These are phyloP conservation scores for Thermothelomyces thermophilus DNA, from an alignment of 2,329 filamentous ascomycete species.

Conservation along the genomic window DNA sequence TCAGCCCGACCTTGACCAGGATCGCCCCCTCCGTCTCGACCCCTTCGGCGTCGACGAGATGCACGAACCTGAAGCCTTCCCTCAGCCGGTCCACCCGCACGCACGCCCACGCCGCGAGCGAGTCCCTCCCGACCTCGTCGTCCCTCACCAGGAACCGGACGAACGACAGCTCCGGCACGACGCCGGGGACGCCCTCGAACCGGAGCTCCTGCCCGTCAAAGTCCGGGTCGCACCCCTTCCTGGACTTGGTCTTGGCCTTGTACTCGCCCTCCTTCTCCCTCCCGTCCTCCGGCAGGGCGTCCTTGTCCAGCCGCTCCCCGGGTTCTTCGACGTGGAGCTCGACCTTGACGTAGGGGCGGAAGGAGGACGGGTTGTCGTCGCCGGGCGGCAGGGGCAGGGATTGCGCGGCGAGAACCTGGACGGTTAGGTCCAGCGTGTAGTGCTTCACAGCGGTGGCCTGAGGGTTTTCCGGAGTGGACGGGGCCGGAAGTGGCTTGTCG, in stretches of 20 bases:
- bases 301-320: slow-evolving; percentile 38
- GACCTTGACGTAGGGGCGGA: slow-evolving; percentile 76
- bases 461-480: not conserved
- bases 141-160: slow-evolving; percentile 82
- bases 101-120: slow-evolving; percentile 81
- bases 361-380: slow-evolving; percentile 46
- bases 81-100: slow-evolving; percentile 75
- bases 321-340: slow-evolving; percentile 76
- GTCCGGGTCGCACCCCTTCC: slow-evolving; percentile 55
- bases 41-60: slow-evolving; percentile 61
- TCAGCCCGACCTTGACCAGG: slow-evolving; percentile 67
- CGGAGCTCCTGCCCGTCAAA: slow-evolving; percentile 52
- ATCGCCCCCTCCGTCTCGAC: slow-evolving; percentile 60
- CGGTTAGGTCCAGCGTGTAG: slow-evolving; percentile 59
- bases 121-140: slow-evolving; percentile 71
- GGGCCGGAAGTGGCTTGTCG: slow-evolving; percentile 23
- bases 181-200: slow-evolving; percentile 48
- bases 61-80: slow-evolving; percentile 70
- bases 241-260: slow-evolving; percentile 48
- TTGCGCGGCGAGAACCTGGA: slow-evolving; percentile 73
- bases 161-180: slow-evolving; percentile 66
- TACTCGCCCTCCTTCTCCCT: slow-evolving; percentile 51
- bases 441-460: slow-evolving; percentile 36
- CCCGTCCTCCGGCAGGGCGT: slow-evolving; percentile 34
- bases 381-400: slow-evolving; percentile 58